Evolutionary conservation across 768 basidiomycete genomes (phyloP), one percentile per base, ranked within the genome.

Genomic region (Leccinum fibrillosum): DNA sequence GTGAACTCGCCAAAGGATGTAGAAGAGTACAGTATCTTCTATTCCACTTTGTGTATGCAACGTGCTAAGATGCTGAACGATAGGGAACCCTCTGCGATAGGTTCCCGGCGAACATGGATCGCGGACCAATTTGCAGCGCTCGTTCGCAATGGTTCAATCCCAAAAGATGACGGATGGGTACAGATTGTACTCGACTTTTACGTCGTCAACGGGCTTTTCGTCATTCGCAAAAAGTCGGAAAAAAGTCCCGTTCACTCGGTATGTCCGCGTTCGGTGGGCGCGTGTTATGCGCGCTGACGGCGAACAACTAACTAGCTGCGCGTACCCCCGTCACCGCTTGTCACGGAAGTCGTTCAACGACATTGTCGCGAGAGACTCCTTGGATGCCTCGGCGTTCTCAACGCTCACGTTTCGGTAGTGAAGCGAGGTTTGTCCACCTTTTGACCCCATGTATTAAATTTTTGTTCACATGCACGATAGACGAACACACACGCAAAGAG

Each of bases 51-150:
- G 12, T 11, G 60, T 64, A 49, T 52, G 54, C 56, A 17, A 7
- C 23, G 15, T 42, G 5, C 63, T 66, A 57, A 70, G 42, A 56
- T 60, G 21, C 32, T 61, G 56, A 48, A n/a, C 19, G 47, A 52
- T 58, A 85, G 85, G 56, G 66, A 74, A 44, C 79, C 83, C 58
- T 63, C 77, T 52, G 73, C 73, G 11, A 74, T 83, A 25, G 83
- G 85, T 58, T 76, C 81, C 3, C 80, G 86, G 55, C 77, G 94
- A 56, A 71, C 72, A 26, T 99, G 96, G 96, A 84, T 92, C 32
- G 80, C 90, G 51, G 94, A 97, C 49, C 96, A 98, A 72, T 77
- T 97, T 19, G 78, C 82, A 13, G 80, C 83, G 4, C 82, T 97
- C 30, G 77, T 95, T 62, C 86, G 87, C 44, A 94, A 93, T 67